Percentiles rank a stretch among this genome's conserved stretches.
These are phyloP conservation scores for Tetratostichococcus sp. DNA, from an alignment of 139 green algal species.

Conservation along the genomic window DNA sequence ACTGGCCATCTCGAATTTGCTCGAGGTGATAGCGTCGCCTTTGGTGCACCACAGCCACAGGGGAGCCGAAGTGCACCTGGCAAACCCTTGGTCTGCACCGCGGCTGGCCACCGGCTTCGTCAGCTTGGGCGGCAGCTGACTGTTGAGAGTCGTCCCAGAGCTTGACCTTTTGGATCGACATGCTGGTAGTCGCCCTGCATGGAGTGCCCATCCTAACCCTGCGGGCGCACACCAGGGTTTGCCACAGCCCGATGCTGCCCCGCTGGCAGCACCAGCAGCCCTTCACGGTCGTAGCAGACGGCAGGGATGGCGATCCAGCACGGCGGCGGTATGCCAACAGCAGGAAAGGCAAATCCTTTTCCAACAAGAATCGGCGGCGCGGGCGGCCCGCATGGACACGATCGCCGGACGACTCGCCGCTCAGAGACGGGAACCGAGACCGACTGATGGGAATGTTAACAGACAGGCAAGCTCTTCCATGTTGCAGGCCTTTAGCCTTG, in stretches of 20 bases:
- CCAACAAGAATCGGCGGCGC: slow-evolving; percentile 29
- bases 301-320: neutral
- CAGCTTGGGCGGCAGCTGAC: too few relatives aligned
- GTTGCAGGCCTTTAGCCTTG: neutral
- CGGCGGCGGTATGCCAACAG: slow-evolving; percentile 1
- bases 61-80: neutral
- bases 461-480: slow-evolving; percentile 33
- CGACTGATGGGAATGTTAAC: slow-evolving; percentile 75
- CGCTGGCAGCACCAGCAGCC: neutral
- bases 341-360: slow-evolving; percentile 25
- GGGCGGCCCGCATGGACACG: slow-evolving; percentile 41
- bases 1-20: too few relatives aligned
- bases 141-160: too few relatives aligned
- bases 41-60: too few relatives aligned
- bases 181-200: neutral
- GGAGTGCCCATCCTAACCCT: neutral
- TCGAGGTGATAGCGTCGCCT: too few relatives aligned
- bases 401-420: slow-evolving; percentile 58
- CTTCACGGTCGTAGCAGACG: neutral
- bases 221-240: too few relatives aligned
- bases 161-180: too few relatives aligned
- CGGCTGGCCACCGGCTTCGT: too few relatives aligned
- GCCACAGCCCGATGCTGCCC: neutral
- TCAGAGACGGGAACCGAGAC: slow-evolving; percentile 80
- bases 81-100: slow-evolving; percentile 1